phyloP scores from a whole-genome alignment of 331 rosid genomes.

The Erythrophleum ivorense region DNA sequence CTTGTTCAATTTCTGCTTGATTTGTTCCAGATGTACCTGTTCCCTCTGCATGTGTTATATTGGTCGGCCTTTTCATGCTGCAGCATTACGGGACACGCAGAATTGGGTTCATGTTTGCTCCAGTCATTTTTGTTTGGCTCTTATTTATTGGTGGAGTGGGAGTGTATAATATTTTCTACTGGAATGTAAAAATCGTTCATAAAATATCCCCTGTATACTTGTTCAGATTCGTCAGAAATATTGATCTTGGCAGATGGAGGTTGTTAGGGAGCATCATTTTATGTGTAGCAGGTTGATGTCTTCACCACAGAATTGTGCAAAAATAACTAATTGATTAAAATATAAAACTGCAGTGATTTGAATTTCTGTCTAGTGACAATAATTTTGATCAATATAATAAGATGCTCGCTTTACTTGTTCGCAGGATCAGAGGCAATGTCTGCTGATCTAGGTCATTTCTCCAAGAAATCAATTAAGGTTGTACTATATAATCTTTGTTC shows the following conservation, averaged over 20 bases:
- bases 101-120: slow-evolving; percentile 82
- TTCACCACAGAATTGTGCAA: not conserved
- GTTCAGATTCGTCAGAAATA: slow-evolving; percentile 56
- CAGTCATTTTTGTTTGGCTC: slow-evolving; percentile 71
- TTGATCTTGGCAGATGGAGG: slow-evolving; percentile 57
- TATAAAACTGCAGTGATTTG: not conserved
- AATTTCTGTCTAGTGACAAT: not conserved
- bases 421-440: slow-evolving; percentile 87
- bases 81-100: slow-evolving; percentile 74
- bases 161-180: slow-evolving; percentile 52
- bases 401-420: slow-evolving; percentile 15
- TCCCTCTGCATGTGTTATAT: slow-evolving; percentile 71
- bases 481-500: slow-evolving; percentile 22
- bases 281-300: slow-evolving; percentile 67
- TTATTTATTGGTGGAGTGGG: slow-evolving; percentile 62
- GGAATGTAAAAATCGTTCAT: slow-evolving; percentile 61
- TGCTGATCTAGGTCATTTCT: slow-evolving; percentile 83
- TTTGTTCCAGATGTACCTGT: slow-evolving; percentile 70
- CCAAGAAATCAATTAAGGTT: slow-evolving; percentile 79
- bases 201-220: slow-evolving; percentile 68
- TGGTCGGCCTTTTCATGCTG: slow-evolving; percentile 77
- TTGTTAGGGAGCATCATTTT: slow-evolving; percentile 68
- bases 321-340: slow-evolving; percentile 18
- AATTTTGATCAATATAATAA: slow-evolving; percentile 22
- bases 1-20: slow-evolving; percentile 20